Evolutionary conservation across 2,329 filamentous ascomycete species (phyloP), one percentile per base, ranked within the genome.

Genomic region (Alternaria rosae): DNA sequence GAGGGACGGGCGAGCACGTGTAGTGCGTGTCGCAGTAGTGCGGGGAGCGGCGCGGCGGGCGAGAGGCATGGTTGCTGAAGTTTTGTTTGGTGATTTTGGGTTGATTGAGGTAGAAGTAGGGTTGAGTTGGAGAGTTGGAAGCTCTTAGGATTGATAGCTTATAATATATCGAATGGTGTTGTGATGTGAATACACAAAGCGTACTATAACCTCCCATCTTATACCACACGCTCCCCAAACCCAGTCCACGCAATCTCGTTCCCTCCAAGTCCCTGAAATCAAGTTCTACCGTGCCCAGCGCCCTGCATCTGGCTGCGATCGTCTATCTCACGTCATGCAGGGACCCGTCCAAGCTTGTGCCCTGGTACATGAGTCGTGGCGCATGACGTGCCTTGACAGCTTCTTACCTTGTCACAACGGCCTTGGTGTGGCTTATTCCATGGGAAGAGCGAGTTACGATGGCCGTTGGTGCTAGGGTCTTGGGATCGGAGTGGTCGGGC

Each of bases 1-100:
- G 48, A 89, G 79, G 35, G 82, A 83, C 17, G 85, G 85, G 66
- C 78, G 82, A 42, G 79, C 74, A 25, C 47, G 47, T 17, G 47
- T 51, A 45, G 81, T 74, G 32, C 59, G 69, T 64, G 69, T 65
- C 9, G 56, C 56, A 50, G 61, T 35, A 41, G 68, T 71, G 54
- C 68, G 72, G 48, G 65, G 64, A 42, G 65, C 67, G 35, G 67
- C 65, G 58, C 68, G 68, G 59, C 67, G 68, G 41, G 65, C 65
- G 17, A 78, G 66, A 72, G 75, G 76, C 73, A 76, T 78, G 68
- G 35, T 61, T 66, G 44, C 12, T 38, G 12, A 38, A 30, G 9
- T 21, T 3, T 13, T 17, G 8, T 1, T 44, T 51, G 44, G 30
- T 65, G 21, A 26, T 17, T 57, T 50, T 57, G 47, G 41, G 32